These are phyloP conservation scores for Beauveria bassiana DNA, from an alignment of 2,329 filamentous ascomycete genomes.

Conservation along the genomic window DNA sequence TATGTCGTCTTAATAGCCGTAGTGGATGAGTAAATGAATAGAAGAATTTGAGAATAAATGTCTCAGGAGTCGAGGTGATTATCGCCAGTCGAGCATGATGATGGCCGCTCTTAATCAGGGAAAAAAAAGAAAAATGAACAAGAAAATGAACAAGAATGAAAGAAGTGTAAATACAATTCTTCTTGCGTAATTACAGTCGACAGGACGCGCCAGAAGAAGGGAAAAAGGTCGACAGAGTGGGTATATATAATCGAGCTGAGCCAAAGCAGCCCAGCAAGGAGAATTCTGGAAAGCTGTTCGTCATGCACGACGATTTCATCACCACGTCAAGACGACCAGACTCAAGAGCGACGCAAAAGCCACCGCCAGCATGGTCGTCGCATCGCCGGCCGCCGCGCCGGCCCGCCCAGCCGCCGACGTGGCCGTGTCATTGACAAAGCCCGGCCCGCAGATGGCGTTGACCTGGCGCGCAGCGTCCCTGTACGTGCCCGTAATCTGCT, in stretches of 20 bases:
- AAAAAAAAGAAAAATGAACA: too few relatives aligned
- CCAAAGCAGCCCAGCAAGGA: neutral
- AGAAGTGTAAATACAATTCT: neutral
- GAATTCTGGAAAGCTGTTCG: neutral
- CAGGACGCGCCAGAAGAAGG: neutral
- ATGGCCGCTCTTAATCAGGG: too few relatives aligned
- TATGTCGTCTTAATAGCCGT: neutral
- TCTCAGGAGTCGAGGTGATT: neutral
- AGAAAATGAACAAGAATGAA: neutral
- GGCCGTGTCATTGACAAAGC: conserved; percentile 47
- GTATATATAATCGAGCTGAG: neutral
- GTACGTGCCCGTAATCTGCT: conserved; percentile 64
- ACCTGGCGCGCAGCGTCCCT: conserved; percentile 62
- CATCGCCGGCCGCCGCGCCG: neutral
- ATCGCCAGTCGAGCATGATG: neutral
- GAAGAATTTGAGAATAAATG: neutral
- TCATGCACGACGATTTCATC: neutral
- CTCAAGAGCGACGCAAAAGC: conserved; percentile 2
- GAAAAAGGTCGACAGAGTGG: neutral
- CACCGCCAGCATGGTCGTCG: neutral
- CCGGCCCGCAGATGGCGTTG: conserved; percentile 54
- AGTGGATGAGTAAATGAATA: neutral
- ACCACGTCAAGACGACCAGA: neutral
- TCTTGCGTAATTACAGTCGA: neutral
- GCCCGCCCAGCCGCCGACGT: neutral